Evolutionary conservation across 2,329 filamentous ascomycete genomes (phyloP), one percentile per base, ranked within the genome.

Genomic region (Diaporthe sp.): DNA sequence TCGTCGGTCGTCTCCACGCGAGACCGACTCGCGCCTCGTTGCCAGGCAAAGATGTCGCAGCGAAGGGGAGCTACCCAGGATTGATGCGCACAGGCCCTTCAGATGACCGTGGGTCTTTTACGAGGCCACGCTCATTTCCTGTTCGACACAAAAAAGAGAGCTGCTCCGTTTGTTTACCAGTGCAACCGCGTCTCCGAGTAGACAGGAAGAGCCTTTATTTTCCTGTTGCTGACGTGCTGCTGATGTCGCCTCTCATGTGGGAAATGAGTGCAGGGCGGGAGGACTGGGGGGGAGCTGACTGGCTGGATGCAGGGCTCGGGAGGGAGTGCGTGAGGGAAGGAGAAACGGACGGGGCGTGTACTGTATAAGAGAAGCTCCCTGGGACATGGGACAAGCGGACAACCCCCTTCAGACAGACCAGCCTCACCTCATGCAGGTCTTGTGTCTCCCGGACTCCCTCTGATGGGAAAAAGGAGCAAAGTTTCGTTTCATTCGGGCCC

Each of bases 381-480:
- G 64, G 64, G n/a, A 66, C 42, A 30, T 67, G 64, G 64, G n/a
- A 66, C 42, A 30, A 19, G 28, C 61, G 19, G 42, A 52, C 47
- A 68, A 22, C n/a, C 64, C 45, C 33, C 55, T 52, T 71, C 70
- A 72, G 45, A 45, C 28, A 64, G 45, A 64, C 55, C 70, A 68
- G 64, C 60, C 45, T 64, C 45, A 45, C 42, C 55, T 61, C 57
- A 72, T 72, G 69, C 70, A 72, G 57, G 70, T 72, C 70, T 72
- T 47, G 40, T 72, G 57, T 64, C 57, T 72, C 70, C 33, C 47
- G 64, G 64, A 9, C 47, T 72, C 42, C 22, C 42, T 42, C 40
- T 64, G 8, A 28, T 55, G 25, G 57, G 45, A 38, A 25, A 52
- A 64, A 72, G 47, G 54, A 50, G 57, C 57, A 50, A 64, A 54